Conservation (phyloP, 1,284 basidiomycete species). For the Anthracocystis setariae region DNA sequence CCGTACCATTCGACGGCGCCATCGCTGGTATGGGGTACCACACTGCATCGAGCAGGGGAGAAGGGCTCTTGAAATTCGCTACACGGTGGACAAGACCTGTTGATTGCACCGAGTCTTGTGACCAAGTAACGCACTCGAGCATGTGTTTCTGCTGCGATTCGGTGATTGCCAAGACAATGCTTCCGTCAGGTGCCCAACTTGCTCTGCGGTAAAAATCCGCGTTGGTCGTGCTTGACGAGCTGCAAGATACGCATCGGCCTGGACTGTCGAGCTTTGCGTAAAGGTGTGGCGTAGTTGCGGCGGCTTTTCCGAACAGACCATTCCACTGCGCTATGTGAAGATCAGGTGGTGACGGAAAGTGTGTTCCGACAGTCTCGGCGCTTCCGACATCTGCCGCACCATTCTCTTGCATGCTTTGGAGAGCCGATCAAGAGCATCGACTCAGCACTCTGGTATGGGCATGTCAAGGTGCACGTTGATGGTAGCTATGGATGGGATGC, state of each 20-base stretch:
- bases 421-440: not conserved
- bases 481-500: not conserved
- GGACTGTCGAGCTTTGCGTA: slow-evolving; percentile 4
- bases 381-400: slow-evolving; percentile 5
- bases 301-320: not conserved
- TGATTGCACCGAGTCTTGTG: not conserved
- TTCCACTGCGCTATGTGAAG: slow-evolving; percentile 17
- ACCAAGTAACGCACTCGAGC: slow-evolving; percentile 3
- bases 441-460: not conserved
- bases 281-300: slow-evolving; percentile 4
- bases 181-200: slow-evolving; percentile 51
- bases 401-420: slow-evolving; percentile 7
- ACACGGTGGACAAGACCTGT: not conserved
- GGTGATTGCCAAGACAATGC: slow-evolving; percentile 41
- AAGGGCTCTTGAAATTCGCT: slow-evolving; percentile 14
- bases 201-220: slow-evolving; percentile 42
- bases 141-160: slow-evolving; percentile 49
- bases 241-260: not conserved
- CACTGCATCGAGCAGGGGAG: slow-evolving; percentile 49
- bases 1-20: slow-evolving; percentile 1
- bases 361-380: slow-evolving; percentile 4
- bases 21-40: slow-evolving; percentile 54
- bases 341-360: slow-evolving; percentile 32
- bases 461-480: not conserved
- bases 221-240: too few species aligned